A percentile compares a stretch with the other conserved stretches of the same genome.
Conservation (phyloP, 306 rosid species). For the Quercus rubra region DNA sequence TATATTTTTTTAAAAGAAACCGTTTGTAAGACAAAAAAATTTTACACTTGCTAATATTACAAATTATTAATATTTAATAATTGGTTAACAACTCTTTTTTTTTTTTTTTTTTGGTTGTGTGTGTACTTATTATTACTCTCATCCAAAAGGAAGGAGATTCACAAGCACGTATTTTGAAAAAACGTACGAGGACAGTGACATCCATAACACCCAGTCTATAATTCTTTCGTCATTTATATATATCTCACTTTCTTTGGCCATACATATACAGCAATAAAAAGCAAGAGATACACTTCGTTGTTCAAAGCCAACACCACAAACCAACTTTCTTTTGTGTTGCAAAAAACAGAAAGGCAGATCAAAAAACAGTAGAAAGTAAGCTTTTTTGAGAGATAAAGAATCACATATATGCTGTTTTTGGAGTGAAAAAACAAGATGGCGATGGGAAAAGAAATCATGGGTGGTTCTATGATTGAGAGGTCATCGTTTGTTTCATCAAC, state of each 20-base stretch:
- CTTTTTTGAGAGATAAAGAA: background rate
- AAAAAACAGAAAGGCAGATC: background rate
- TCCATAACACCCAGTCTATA: conserved; percentile 13
- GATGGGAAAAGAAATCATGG: conserved; percentile 48
- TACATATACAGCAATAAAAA: background rate
- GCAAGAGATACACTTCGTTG: background rate
- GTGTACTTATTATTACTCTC: no score
- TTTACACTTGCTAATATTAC: no score
- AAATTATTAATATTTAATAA: no score
- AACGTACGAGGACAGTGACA: conserved; percentile 33
- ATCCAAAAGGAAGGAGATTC: no score
- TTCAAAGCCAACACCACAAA: conserved; percentile 8
- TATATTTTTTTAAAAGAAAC: background rate
- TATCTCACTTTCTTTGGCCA: background rate
- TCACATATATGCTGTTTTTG: background rate
- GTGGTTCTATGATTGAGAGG: conserved; percentile 41
- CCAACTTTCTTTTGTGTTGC: background rate
- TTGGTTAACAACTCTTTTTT: no score
- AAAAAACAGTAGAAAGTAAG: background rate
- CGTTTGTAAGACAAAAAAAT: no score
- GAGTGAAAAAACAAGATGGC: conserved; percentile 40
- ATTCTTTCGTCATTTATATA: no score
- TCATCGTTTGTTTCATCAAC: conserved; percentile 39
- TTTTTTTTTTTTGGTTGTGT: no score
- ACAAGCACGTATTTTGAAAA: no score